Evolutionary conservation across 1,139 yeast species (phyloP).

Genomic region (Sugiyamaella castrensis): DNA sequence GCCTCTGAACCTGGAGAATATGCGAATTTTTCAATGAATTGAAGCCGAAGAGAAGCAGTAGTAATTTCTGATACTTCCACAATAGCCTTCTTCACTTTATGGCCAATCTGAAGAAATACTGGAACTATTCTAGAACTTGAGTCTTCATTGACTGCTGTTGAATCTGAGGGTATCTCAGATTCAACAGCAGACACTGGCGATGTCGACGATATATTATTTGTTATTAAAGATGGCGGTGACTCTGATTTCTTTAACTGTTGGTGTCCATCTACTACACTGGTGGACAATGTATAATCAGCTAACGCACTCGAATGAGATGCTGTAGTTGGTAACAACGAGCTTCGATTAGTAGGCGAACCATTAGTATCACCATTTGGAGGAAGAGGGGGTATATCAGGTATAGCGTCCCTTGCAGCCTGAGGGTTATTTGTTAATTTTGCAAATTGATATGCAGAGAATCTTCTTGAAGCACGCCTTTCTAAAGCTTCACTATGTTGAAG

Average conservation of each 20-base stretch:
- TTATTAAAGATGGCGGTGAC: background rate
- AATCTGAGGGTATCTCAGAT: background rate
- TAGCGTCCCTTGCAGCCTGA: conserved; percentile 24
- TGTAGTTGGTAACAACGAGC: conserved; percentile 29
- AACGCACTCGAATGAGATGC: conserved; percentile 27
- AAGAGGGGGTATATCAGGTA: conserved; percentile 32
- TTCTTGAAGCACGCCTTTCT: conserved; percentile 85
- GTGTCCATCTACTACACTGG: conserved; percentile 19
- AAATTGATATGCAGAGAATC: conserved; percentile 91
- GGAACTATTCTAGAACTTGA: conserved; percentile 19
- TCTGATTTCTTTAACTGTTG: background rate
- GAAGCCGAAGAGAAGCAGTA: conserved; percentile 62
- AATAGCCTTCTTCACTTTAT: conserved; percentile 59
- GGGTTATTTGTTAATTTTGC: conserved; percentile 62
- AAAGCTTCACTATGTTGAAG: conserved; percentile 77
- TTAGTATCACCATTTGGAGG: conserved; percentile 25
- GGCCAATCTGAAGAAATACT: conserved; percentile 57
- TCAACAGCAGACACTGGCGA: background rate
- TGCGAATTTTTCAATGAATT: conserved; percentile 85
- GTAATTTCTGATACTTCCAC: conserved; percentile 50
- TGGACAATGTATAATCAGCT: conserved; percentile 31
- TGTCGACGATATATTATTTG: background rate
- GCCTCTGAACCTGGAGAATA: conserved; percentile 66
- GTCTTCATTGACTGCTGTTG: background rate
- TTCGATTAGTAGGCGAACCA: background rate